phyloP scores from a whole-genome alignment of 192 early-diverging fungal genomes.

The Coemansia guatemalensis region DNA sequence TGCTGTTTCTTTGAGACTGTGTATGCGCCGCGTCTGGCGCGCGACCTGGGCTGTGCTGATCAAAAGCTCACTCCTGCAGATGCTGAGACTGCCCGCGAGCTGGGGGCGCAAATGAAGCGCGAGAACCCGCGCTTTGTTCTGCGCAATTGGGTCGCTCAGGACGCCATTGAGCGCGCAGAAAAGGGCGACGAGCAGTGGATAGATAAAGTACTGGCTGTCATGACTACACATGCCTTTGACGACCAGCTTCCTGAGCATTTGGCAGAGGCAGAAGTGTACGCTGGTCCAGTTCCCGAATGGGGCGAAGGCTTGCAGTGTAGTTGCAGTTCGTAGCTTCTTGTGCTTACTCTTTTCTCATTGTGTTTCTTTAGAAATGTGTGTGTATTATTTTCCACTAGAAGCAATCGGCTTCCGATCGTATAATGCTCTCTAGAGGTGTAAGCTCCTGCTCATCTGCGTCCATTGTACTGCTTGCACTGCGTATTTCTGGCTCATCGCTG shows the following conservation, averaged over 20 bases:
- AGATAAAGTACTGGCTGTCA: conserved; percentile 37
- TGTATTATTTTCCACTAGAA: background rate
- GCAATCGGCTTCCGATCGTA: background rate
- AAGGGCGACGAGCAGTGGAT: conserved; percentile 44
- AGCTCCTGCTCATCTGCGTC: background rate
- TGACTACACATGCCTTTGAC: conserved; percentile 56
- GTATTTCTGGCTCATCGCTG: no score
- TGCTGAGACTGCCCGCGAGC: background rate
- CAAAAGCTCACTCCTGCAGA: background rate
- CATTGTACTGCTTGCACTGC: no score
- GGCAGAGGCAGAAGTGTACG: conserved; percentile 40
- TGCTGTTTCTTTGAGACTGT: conserved; percentile 28
- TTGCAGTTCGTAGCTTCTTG: conserved; percentile 63
- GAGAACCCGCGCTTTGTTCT: conserved; percentile 77
- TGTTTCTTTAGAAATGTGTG: no score
- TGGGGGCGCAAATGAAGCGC: conserved; percentile 57
- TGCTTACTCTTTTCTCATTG: background rate
- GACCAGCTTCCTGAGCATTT: conserved; percentile 40
- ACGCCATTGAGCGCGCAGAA: conserved; percentile 58
- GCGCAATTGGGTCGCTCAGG: conserved; percentile 78
- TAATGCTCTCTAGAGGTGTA: background rate
- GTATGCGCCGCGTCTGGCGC: conserved; percentile 61
- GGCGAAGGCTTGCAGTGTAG: conserved; percentile 67
- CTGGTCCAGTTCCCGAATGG: conserved; percentile 60
- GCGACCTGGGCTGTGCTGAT: conserved; percentile 25